Base-by-base conservation (phyloP, 805 yeast species). In the Myxozyma vanderwaltii region DNA sequence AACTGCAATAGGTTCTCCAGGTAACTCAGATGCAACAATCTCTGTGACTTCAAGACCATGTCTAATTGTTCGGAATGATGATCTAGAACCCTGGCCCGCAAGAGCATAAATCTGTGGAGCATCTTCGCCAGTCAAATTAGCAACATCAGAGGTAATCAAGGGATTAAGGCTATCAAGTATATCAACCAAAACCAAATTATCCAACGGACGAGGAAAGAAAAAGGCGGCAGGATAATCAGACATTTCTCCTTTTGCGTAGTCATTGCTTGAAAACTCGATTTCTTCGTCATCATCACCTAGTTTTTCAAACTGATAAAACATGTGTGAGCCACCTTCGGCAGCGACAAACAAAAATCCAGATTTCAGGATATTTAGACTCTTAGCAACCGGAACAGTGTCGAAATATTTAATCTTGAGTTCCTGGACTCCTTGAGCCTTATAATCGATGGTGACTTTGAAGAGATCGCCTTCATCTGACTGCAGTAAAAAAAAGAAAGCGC, bases 331-430 rank as follows among this genome's bases (percentile, higher is more conserved):
- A 57, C 76, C 71, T 58, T 86, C 86, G 7, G 84, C 75, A 61
- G 85, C 84, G 0, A 86, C 87, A 70, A 83, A 88, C 38, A 92
- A 67, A 64, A 84, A 87, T 0, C 98, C 99, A 5, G 88, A 80
- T 63, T 81, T 86, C 63, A 91, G 78, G 43, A 92, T 82, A 40
- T 79, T 75, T 12, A 92, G 66, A 4, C 79, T 70, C 21, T 77
- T 76, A 26, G 88, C 80, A 1, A 79, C 71, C 1, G 91, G 88
- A 36, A 89, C 78, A 0, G 96, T 80, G 69, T 89, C 97, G 72
- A 92, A 91, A 68, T 87, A 91, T 15, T 82, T 76, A 13, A 87
- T 77, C n/a, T 76, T 69, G 8, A 86, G 68, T 5, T 72, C 66
- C 1, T 75, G 75, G 6, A 80, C 78, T 19, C 70, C 70, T 33